These are phyloP conservation scores for Gynostemma pentaphyllum DNA, from an alignment of 306 rosid species.

Conservation along the genomic window DNA sequence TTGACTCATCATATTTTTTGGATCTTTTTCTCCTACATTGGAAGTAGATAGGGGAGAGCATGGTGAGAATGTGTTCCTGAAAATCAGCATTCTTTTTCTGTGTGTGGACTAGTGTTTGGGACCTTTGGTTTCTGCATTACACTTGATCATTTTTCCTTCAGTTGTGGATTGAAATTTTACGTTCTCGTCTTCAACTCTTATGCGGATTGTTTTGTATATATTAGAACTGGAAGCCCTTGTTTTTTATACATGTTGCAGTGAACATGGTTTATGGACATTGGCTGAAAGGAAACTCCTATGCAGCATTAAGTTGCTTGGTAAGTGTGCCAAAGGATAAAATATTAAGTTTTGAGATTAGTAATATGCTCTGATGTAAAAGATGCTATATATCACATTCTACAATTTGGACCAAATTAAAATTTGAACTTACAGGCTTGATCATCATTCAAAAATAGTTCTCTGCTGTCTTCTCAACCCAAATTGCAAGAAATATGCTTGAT, in stretches of 20 bases:
- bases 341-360: not conserved
- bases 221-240: not conserved
- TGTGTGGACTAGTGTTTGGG: not conserved
- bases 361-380: not conserved
- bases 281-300: slow-evolving; percentile 57
- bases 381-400: not conserved
- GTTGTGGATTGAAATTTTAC: no score
- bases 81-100: not conserved
- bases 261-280: slow-evolving; percentile 82
- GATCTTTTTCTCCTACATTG: not conserved
- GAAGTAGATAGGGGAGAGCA: not conserved
- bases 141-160: no score
- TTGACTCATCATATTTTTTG: not conserved
- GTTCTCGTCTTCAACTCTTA: not conserved
- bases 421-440: not conserved
- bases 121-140: no score
- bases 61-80: not conserved
- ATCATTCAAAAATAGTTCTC: not conserved
- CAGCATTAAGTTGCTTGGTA: slow-evolving; percentile 74
- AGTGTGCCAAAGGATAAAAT: slow-evolving; percentile 7
- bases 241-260: slow-evolving; percentile 36
- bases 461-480: not conserved
- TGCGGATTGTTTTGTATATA: not conserved
- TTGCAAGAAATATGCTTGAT: not conserved
- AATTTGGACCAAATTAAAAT: not conserved